phyloP scores from a whole-genome alignment of 768 basidiomycete genomes.

The Trametes coccinea region DNA sequence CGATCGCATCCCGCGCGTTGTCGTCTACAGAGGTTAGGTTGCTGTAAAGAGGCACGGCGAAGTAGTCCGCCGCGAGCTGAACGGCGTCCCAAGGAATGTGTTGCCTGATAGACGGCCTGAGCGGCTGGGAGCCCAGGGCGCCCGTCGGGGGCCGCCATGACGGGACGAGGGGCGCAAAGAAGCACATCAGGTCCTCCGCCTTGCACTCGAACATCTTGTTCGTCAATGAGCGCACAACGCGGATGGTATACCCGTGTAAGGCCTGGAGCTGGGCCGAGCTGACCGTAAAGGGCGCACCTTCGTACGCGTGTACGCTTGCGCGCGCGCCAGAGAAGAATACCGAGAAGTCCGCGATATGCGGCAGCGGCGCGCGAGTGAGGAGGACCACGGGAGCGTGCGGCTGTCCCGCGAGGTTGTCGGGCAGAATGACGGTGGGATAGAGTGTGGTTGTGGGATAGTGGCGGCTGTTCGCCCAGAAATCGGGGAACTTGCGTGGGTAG shows the following conservation, averaged over 20 bases:
- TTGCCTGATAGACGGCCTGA: constrained; percentile 39
- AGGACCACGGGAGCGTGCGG: constrained; percentile 61
- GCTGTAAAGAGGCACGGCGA: constrained; percentile 47
- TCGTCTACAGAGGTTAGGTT: constrained; percentile 35
- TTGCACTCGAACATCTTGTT: constrained; percentile 70
- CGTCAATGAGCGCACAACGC: constrained; percentile 58
- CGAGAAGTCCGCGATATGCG: constrained; percentile 53
- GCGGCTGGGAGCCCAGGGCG: constrained; percentile 5
- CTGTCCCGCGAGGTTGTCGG: constrained; percentile 30
- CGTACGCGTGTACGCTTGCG: constrained; percentile 43
- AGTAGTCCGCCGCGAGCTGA: constrained; percentile 49
- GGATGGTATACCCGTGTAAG: constrained; percentile 62
- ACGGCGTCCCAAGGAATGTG: constrained; percentile 68
- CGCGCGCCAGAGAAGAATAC: constrained; percentile 58
- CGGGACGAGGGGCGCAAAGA: constrained; percentile 60
- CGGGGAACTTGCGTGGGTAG: constrained; percentile 60
- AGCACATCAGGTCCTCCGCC: constrained; percentile 57
- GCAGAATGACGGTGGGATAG: constrained; percentile 59
- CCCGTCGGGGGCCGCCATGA: constrained; percentile 36
- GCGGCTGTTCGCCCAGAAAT: constrained; percentile 60
- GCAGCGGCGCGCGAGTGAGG: constrained; percentile 67
- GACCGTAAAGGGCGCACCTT: constrained; percentile 51
- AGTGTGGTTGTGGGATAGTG: constrained; percentile 35
- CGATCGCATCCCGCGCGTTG: constrained; percentile 60
- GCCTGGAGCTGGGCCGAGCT: constrained; percentile 46